A percentile compares a stretch with the other conserved stretches of the same genome.
phyloP scores from a whole-genome alignment of 768 basidiomycete species.

The Kwoniella sp. region DNA sequence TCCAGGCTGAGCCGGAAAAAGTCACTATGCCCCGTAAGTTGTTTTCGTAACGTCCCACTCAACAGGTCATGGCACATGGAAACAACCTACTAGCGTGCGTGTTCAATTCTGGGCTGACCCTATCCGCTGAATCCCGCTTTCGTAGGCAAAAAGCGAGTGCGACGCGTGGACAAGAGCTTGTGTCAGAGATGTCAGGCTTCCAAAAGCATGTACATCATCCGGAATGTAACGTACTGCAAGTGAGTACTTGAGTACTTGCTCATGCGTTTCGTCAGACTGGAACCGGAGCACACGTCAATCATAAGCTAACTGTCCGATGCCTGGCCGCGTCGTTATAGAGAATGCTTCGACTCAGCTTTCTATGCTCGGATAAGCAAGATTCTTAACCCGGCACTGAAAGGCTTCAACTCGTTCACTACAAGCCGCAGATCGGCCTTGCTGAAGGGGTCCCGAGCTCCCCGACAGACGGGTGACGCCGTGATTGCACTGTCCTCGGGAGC shows the following conservation, averaged over 20 bases:
- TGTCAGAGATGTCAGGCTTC: conserved; percentile 44
- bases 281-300: too few species aligned
- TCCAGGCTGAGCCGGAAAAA: conserved; percentile 24
- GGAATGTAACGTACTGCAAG: conserved; percentile 47
- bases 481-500: conserved; percentile 49
- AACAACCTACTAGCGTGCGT: too few species aligned
- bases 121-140: too few species aligned
- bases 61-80: not conserved
- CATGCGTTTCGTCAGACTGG: too few species aligned
- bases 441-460: conserved; percentile 29
- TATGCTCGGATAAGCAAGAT: conserved; percentile 23
- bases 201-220: conserved; percentile 41
- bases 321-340: not conserved
- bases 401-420: conserved; percentile 1
- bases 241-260: conserved; percentile 1
- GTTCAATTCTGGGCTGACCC: too few species aligned
- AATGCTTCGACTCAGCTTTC: conserved; percentile 30
- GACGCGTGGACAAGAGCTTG: conserved; percentile 28
- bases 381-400: conserved; percentile 34
- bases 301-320: too few species aligned
- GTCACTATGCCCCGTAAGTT: conserved; percentile 50
- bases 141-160: conserved; percentile 29
- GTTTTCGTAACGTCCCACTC: not conserved
- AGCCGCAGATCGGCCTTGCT: conserved; percentile 16
- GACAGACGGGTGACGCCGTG: conserved; percentile 38